Conservation (phyloP, 306 rosid species). For the Cyamopsis tetragonoloba region DNA sequence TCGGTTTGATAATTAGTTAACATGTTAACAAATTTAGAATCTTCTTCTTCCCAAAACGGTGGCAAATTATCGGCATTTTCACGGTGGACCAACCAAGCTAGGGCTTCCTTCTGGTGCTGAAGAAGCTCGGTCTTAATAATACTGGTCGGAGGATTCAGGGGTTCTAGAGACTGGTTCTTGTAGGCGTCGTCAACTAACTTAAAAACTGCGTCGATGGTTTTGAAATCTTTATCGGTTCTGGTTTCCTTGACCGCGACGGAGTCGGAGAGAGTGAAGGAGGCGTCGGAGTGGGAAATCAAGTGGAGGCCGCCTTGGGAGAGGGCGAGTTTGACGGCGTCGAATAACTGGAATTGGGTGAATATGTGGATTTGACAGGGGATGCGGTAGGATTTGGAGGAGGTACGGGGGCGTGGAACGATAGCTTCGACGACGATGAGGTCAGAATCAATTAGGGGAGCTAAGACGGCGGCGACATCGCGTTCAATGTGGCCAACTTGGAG, state of each 20-base stretch:
- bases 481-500: slow-evolving; percentile 60
- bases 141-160: slow-evolving; percentile 42
- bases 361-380: slow-evolving; percentile 68
- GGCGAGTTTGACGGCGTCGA: not conserved
- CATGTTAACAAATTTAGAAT: slow-evolving; percentile 48
- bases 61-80: slow-evolving; percentile 61
- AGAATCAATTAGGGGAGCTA: slow-evolving; percentile 61
- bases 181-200: slow-evolving; percentile 17
- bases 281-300: not conserved
- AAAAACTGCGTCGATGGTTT: slow-evolving; percentile 48
- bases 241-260: slow-evolving; percentile 57
- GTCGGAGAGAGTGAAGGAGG: slow-evolving; percentile 53
- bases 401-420: slow-evolving; percentile 50
- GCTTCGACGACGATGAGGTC: slow-evolving; percentile 40
- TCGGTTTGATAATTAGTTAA: slow-evolving; percentile 49
- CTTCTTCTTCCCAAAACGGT: slow-evolving; percentile 66
- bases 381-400: slow-evolving; percentile 20
- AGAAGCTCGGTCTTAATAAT: slow-evolving; percentile 56
- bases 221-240: slow-evolving; percentile 7
- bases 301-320: not conserved
- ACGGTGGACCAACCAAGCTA: slow-evolving; percentile 59
- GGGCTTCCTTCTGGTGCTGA: slow-evolving; percentile 63
- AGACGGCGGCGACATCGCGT: slow-evolving; percentile 44
- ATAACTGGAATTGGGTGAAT: not conserved
- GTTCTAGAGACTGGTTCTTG: slow-evolving; percentile 26